Evolutionary conservation across 2,329 filamentous ascomycete species (phyloP), one percentile per base, ranked within the genome.

Genomic region (Trichoderma sp.): DNA sequence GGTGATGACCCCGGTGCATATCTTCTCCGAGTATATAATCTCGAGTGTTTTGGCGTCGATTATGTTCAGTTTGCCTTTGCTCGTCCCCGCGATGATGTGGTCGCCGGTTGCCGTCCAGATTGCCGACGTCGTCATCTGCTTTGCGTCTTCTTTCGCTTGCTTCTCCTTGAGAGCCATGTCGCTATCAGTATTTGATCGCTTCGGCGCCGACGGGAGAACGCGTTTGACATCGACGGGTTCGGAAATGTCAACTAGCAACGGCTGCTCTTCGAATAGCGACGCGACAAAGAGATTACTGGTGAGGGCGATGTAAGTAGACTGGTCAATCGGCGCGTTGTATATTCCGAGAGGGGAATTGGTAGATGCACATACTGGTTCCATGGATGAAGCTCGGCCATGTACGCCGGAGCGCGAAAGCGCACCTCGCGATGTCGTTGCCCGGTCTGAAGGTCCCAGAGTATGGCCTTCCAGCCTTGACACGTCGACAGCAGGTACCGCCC

Each of bases 391-490:
- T 99, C 95, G 3, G 94, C 96, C 71, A 96, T 96, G 79, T 97
- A 99, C 41, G 97, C 91, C 0, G 94, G 93, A 3, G 93, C 92
- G 69, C 94, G 89, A 73, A 99, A 97, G 69, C 93, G 90, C 71
- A 97, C 90, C 70, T 92, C 93, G 69, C 93, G 89, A 72, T 93
- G 81, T 66, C 91, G 82, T 73, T 90, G 83, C 54, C 86, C 83
- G 66, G 86, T 82, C 62, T 85, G 85, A 66, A 99, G 81, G 77
- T 99, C 95, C 95, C 95, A 99, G 0, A 99, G 83, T 58, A 97
- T 93, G 68, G 91, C 93, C 78, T 96, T 96, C 91, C 94, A 98
- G 73, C 97, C 95, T 76, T 97, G 92, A 51, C 93, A 96, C 12
- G 93, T 91, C 66, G 92, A 97, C 65, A 99, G 85, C 60, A 99